Conservation (phyloP, 805 yeast genomes). For the Candida lessepsii region DNA sequence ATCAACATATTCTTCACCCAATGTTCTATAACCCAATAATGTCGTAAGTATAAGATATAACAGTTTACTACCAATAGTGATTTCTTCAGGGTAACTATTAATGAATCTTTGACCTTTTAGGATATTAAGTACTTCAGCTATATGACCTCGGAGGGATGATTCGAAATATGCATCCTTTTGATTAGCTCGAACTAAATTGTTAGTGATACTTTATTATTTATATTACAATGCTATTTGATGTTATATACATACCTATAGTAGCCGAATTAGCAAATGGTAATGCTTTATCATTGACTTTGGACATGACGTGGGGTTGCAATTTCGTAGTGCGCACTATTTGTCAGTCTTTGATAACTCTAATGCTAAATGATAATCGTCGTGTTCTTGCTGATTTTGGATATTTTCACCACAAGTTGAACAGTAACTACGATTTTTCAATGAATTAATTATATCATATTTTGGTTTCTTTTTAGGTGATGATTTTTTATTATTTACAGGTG, state of each 20-base stretch:
- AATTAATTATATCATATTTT: slow-evolving; percentile 11
- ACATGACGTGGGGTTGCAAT: slow-evolving; percentile 7
- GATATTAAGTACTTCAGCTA: slow-evolving; percentile 55
- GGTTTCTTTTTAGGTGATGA: slow-evolving; percentile 4
- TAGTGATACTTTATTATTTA: slow-evolving; percentile 19
- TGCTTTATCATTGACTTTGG: slow-evolving; percentile 17
- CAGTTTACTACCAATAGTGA: slow-evolving; percentile 55
- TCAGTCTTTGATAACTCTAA: slow-evolving; percentile 37
- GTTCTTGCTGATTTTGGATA: slow-evolving; percentile 43
- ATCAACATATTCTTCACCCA: slow-evolving; percentile 95
- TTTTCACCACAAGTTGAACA: slow-evolving; percentile 28
- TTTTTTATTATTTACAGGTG: slow-evolving; percentile 3
- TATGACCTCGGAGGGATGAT: slow-evolving; percentile 48
- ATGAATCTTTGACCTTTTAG: slow-evolving; percentile 64
- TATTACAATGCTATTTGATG: neutral
- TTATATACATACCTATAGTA: slow-evolving; percentile 61
- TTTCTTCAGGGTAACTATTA: slow-evolving; percentile 60
- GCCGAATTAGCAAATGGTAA: slow-evolving; percentile 83
- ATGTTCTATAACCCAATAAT: slow-evolving; percentile 68
- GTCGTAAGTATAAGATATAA: slow-evolving; percentile 77
- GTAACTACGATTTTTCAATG: neutral
- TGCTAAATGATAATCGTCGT: slow-evolving; percentile 56
- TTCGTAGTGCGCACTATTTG: neutral
- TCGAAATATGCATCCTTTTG: slow-evolving; percentile 85
- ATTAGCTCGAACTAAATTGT: slow-evolving; percentile 67